A percentile compares a stretch with the other conserved stretches of the same genome.
These are phyloP conservation scores for Parastagonospora avenae DNA, from an alignment of 2,329 filamentous ascomycete species.

Conservation along the genomic window DNA sequence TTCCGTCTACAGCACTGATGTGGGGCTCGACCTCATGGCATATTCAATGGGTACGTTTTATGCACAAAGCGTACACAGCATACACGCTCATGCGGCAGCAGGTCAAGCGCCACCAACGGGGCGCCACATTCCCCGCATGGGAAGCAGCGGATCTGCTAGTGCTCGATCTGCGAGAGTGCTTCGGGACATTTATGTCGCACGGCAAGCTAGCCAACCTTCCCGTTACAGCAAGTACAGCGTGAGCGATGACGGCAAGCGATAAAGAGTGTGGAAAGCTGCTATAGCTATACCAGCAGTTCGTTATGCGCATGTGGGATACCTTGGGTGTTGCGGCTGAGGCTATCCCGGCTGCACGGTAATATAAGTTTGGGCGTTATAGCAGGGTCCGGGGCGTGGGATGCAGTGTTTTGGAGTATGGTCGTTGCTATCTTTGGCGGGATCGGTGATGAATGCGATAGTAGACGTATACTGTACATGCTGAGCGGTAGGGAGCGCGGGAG, in stretches of 20 bases:
- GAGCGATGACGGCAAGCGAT: constrained; percentile 7
- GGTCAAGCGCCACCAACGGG: constrained; percentile 39
- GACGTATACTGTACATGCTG: not conserved
- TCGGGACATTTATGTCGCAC: constrained; percentile 25
- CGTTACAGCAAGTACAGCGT: constrained; percentile 20
- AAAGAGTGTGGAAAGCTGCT: constrained; percentile 39
- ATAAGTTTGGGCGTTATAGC: constrained; percentile 24
- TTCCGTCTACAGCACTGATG: constrained; percentile 36
- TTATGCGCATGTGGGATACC: constrained; percentile 14
- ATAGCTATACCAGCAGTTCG: constrained; percentile 36
- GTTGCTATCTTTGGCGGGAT: constrained; percentile 7
- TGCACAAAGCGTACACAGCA: not conserved
- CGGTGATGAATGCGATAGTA: constrained; percentile 1
- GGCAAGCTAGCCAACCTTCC: constrained; percentile 27
- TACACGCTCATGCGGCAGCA: not conserved
- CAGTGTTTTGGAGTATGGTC: not conserved
- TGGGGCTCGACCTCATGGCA: constrained; percentile 48
- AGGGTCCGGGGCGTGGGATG: constrained; percentile 1
- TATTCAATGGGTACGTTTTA: constrained; percentile 39
- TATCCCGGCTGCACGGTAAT: constrained; percentile 14
- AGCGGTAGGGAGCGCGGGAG: not conserved
- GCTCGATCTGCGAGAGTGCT: constrained; percentile 50
- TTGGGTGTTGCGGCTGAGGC: constrained; percentile 4
- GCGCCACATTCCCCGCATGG: constrained; percentile 46
- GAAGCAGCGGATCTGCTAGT: constrained; percentile 49